These are phyloP conservation scores for Gossypium sturtianum DNA, from an alignment of 345 rosid genomes.

Conservation along the genomic window DNA sequence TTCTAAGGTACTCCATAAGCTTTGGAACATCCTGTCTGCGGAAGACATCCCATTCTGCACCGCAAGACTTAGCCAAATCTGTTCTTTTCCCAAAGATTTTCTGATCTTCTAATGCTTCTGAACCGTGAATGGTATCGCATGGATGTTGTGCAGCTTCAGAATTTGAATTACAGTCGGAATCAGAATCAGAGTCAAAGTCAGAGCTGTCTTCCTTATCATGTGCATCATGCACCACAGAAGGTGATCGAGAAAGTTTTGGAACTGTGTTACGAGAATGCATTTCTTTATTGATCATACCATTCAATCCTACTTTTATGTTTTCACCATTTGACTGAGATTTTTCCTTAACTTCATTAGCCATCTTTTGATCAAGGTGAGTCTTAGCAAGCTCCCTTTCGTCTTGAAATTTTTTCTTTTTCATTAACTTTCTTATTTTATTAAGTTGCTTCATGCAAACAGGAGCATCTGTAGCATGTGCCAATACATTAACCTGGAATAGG, in stretches of 20 bases:
- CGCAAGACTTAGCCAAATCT: slow-evolving; percentile 41
- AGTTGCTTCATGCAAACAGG: slow-evolving; percentile 73
- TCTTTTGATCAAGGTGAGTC: slow-evolving; percentile 21
- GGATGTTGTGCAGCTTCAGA: slow-evolving; percentile 36
- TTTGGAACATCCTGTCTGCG: slow-evolving; percentile 82
- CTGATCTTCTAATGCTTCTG: slow-evolving; percentile 30
- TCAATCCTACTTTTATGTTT: slow-evolving; percentile 23
- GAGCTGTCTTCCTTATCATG: slow-evolving; percentile 28
- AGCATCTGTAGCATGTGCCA: slow-evolving; percentile 71
- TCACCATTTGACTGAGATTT: slow-evolving; percentile 23
- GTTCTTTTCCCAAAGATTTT: slow-evolving; percentile 23
- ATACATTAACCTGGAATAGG: slow-evolving; percentile 68
- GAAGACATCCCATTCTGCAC: slow-evolving; percentile 94
- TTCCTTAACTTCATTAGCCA: slow-evolving; percentile 20
- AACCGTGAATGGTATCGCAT: slow-evolving; percentile 23
- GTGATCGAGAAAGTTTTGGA: slow-evolving; percentile 34
- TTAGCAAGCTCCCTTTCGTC: slow-evolving; percentile 23
- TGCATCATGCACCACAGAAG: slow-evolving; percentile 27
- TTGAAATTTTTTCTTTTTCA: slow-evolving; percentile 49
- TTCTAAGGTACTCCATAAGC: slow-evolving; percentile 65
- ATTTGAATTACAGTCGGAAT: slow-evolving; percentile 43
- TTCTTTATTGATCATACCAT: slow-evolving; percentile 28
- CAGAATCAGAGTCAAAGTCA: slow-evolving; percentile 39
- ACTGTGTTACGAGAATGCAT: slow-evolving; percentile 25
- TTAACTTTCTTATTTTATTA: slow-evolving; percentile 62